phyloP scores from a whole-genome alignment of 305 asterid genomes.

The Euphrasia arctica region DNA sequence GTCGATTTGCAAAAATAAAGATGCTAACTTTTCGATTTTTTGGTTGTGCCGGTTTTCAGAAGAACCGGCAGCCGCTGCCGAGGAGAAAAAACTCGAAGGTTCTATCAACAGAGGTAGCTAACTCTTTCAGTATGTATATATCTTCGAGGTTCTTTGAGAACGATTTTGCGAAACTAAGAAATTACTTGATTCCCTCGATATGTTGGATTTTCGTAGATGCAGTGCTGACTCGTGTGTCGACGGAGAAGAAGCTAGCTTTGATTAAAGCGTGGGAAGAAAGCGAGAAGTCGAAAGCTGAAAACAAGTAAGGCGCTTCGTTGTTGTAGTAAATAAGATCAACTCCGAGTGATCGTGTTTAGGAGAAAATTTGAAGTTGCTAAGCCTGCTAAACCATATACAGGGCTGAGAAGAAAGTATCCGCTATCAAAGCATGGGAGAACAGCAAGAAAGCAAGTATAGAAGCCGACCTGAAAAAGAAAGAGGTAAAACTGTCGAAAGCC shows the following conservation, averaged over 20 bases:
- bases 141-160: not conserved
- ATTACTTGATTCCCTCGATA: too few species aligned
- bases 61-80: constrained; percentile 42
- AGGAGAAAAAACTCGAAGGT: constrained; percentile 52
- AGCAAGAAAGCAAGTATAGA: constrained; percentile 81
- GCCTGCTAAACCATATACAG: constrained; percentile 35
- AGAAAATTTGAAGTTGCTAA: constrained; percentile 1
- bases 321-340: not conserved
- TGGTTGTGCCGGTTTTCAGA: constrained; percentile 13
- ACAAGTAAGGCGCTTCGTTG: constrained; percentile 55
- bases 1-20: not conserved
- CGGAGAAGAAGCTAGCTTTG: constrained; percentile 72
- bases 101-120: constrained; percentile 50
- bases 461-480: constrained; percentile 77
- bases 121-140: not conserved
- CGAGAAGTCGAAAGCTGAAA: constrained; percentile 86
- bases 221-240: constrained; percentile 69
- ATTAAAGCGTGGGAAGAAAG: constrained; percentile 96
- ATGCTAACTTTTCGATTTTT: constrained; percentile 12
- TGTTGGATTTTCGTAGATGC: constrained; percentile 48
- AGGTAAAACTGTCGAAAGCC: constrained; percentile 39
- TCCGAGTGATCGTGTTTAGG: not conserved
- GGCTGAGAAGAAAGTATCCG: constrained; percentile 67
- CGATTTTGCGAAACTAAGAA: too few species aligned
- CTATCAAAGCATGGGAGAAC: constrained; percentile 79